Conservation (phyloP, 306 rosid species). For the Lablab purpureus region DNA sequence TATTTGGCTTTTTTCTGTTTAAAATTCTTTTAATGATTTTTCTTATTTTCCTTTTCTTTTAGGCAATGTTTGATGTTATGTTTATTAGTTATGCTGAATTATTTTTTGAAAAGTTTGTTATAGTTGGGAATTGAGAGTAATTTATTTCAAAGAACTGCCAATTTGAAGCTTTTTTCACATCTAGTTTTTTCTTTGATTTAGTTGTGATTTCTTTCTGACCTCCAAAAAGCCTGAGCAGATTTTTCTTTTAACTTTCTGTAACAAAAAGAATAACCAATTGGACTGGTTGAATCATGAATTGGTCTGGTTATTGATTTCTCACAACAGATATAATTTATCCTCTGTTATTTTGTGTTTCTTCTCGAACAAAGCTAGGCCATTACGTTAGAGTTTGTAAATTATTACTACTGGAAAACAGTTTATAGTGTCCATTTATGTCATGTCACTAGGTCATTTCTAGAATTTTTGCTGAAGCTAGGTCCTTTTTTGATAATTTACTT, state of each 20-base stretch:
- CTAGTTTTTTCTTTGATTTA: neutral
- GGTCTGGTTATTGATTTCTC: conserved; percentile 4
- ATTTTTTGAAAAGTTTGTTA: conserved; percentile 19
- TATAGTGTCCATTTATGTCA: conserved; percentile 20
- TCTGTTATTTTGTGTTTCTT: conserved; percentile 31
- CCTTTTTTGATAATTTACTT: conserved; percentile 29
- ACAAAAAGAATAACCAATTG: conserved; percentile 11
- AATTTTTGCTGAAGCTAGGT: conserved; percentile 7
- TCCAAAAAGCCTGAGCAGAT: neutral
- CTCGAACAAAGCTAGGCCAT: conserved; percentile 10
- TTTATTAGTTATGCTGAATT: conserved; percentile 12
- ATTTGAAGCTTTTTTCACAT: neutral
- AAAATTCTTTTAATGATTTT: conserved; percentile 35
- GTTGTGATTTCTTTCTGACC: conserved; percentile 21
- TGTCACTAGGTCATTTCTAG: conserved; percentile 16
- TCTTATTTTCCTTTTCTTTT: conserved; percentile 37
- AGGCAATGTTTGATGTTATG: conserved; percentile 22
- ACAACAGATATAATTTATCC: conserved; percentile 4
- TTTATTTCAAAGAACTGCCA: neutral
- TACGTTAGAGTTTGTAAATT: conserved; percentile 21
- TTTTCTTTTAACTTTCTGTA: conserved; percentile 4
- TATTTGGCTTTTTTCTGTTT: conserved; percentile 37
- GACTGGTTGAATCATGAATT: conserved; percentile 28
- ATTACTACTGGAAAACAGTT: conserved; percentile 5
- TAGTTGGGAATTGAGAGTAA: conserved; percentile 24